Evolutionary conservation across 306 rosid species (phyloP), one percentile per base, ranked within the genome.

Genomic region (Cicer pinnatifidum): DNA sequence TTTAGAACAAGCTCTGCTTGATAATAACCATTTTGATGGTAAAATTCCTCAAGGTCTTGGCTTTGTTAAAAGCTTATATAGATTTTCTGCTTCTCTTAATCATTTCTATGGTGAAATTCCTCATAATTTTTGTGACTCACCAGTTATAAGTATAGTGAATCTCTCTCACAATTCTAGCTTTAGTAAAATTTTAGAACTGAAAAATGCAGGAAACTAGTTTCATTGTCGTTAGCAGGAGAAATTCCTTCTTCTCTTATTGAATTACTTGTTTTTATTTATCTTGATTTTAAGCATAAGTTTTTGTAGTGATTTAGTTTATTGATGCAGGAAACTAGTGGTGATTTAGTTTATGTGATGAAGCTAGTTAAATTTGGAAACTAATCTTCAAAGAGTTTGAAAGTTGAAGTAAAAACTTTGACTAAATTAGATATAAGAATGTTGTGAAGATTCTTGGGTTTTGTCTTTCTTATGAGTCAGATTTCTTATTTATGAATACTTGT

Each of bases 51-150:
- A n/a, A n/a, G n/a, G n/a, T n/a, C n/a, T n/a, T n/a, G n/a, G n/a
- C n/a, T 39, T 64, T 50, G 85, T 94, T 40, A 84, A 86, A 75
- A 91, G 90, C 85, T 87, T 94, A 40, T 94, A 94, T 69, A 87
- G 97, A 86, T 94, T 94, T 73, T 91, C 99, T 33, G 99, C 96
- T 3, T 91, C 99, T n/a, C 85, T 91, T 8, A 91, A 94, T 54
- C 70, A 65, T 68, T 86, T 94, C 69, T 78, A 88, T 71, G 99
- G 97, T 78, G 86, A 88, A 73, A 78, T 94, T 71, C 97, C 96
- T 56, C 84, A 85, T 3, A 91, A 87, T 44, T 91, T 94, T 67
- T 94, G 98, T 77, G 97, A 91, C 60, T 94, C 98, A 0, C n/a
- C n/a, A n/a, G n/a, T n/a, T n/a, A n/a, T n/a, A n/a, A n/a, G n/a